Percentiles rank a stretch among this genome's conserved stretches.
Conservation (phyloP, 352 stramenopile species). For the Globisporangium recalcitrans region DNA sequence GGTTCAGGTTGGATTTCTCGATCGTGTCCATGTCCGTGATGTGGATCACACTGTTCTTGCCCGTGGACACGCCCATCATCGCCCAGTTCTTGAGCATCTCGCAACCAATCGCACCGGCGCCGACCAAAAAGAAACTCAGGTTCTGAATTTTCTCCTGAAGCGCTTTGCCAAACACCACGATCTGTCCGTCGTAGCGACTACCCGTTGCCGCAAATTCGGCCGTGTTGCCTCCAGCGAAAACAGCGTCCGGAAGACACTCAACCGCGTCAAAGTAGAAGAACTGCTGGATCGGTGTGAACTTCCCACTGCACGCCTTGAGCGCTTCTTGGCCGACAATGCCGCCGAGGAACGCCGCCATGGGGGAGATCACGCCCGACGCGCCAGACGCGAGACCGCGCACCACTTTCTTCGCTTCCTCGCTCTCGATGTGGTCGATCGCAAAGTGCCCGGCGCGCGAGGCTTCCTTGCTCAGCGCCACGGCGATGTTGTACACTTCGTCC, state of each 20-base stretch:
- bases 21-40: slow-evolving; percentile 99
- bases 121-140: slow-evolving; percentile 96
- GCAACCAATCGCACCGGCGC: slow-evolving; percentile 98
- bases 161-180: slow-evolving; percentile 85
- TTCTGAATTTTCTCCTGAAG: slow-evolving; percentile 82
- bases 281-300: slow-evolving; percentile 98
- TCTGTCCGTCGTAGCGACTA: slow-evolving; percentile 91
- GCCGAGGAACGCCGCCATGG: slow-evolving; percentile 96
- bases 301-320: slow-evolving; percentile 97
- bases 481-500: slow-evolving; percentile 82
- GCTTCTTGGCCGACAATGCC: slow-evolving; percentile 97
- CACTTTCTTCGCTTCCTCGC: slow-evolving; percentile 63
- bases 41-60: slow-evolving; percentile 83
- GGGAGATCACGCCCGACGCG: slow-evolving; percentile 88
- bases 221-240: slow-evolving; percentile 28
- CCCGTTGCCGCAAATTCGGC: slow-evolving; percentile 63
- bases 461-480: slow-evolving; percentile 65
- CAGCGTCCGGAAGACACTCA: slow-evolving; percentile 91
- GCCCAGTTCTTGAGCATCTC: slow-evolving; percentile 99
- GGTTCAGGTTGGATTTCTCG: slow-evolving; percentile 98
- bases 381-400: slow-evolving; percentile 82
- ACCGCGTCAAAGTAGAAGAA: slow-evolving; percentile 99
- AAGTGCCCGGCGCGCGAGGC: slow-evolving; percentile 64
- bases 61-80: slow-evolving; percentile 96
- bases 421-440: slow-evolving; percentile 55